phyloP scores from a whole-genome alignment of 2,329 filamentous ascomycete species.

The Paraconiothyrium sp. region DNA sequence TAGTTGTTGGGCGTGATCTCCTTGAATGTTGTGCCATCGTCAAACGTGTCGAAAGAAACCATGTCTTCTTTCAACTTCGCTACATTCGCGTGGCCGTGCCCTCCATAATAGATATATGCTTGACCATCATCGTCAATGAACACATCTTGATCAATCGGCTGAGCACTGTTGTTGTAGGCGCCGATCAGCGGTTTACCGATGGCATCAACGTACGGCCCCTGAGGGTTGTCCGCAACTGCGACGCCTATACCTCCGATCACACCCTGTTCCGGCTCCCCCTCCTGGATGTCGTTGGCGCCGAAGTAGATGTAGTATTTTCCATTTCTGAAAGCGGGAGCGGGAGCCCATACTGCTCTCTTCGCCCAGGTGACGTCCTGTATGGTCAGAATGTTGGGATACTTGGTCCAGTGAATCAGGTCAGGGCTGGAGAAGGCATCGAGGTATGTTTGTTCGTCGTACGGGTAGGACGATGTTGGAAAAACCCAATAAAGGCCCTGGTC shows the following conservation, averaged over 20 bases:
- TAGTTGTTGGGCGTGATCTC: constrained; percentile 16
- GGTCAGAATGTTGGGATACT: constrained; percentile 17
- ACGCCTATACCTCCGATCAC: constrained; percentile 18
- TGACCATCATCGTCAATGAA: constrained; percentile 19
- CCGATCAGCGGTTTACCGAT: constrained; percentile 20
- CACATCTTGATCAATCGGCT: constrained; percentile 18
- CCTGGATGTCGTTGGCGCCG: constrained; percentile 18
- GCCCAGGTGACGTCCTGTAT: constrained; percentile 16
- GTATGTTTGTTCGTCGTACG: constrained; percentile 16
- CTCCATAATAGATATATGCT: constrained; percentile 21
- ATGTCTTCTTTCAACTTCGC: constrained; percentile 17
- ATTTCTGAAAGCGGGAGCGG: constrained; percentile 16
- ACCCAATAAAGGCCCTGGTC: constrained; percentile 17
- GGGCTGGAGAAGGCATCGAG: constrained; percentile 18
- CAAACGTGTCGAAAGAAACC: constrained; percentile 10
- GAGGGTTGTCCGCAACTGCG: constrained; percentile 8
- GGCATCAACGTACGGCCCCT: constrained; percentile 18
- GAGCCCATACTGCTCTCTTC: constrained; percentile 18
- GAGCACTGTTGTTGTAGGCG: constrained; percentile 14
- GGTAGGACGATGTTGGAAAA: constrained; percentile 14
- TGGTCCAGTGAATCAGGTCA: constrained; percentile 17
- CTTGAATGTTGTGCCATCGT: constrained; percentile 17
- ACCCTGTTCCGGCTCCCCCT: constrained; percentile 11
- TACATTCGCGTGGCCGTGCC: constrained; percentile 16
- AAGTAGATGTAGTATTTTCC: constrained; percentile 20